Evolutionary conservation across 768 basidiomycete species (phyloP), one percentile per base, ranked within the genome.

Genomic region (Strobilomyces dryophilus): DNA sequence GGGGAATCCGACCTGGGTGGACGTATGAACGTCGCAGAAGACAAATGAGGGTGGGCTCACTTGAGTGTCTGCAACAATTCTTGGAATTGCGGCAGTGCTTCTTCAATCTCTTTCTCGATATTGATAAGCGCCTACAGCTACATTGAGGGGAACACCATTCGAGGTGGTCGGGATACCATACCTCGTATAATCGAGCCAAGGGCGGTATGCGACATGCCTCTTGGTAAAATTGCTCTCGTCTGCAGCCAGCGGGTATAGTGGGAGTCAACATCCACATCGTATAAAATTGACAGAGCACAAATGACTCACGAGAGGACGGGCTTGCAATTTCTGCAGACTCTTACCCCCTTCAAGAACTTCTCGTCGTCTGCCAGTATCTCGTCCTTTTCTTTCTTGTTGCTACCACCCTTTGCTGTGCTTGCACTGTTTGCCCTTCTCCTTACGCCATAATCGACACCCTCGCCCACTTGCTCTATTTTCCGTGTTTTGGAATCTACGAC

Each of bases 61-160:
- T 73, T 86, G 34, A 95, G 74, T 10, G 77, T 80, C 39, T 88
- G 66, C 27, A 97, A 68, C 24, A 94, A 76, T 63, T 95, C 93
- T 61, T 95, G 92, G 66, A 95, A 95, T 57, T 86, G 83, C 4
- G 93, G 92, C 5, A 98, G 76, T 2, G 82, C 73, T 31, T 87
- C 87, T 65, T 92, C 89, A n/a, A 98, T 94, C 59, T 98, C 94
- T 49, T 80, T 79, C 72, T 99, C 94, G 8, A 97, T 72, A 36
- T 63, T 67, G 35, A 91, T 72, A 54, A 98, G 83, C 1, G 80
- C 79, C 80, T 92, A 68, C 8, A 39, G 27, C 10, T 39, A 40
- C 45, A 46, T 27, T 49, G 48, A 46, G 18, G 11, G 31, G 43
- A 18, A 12, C 8, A 2, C 15, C 11, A 12, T 18, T 1, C 21